Percentiles rank a stretch among this genome's conserved stretches.
These are phyloP conservation scores for Barbatosphaeria neglecta DNA, from an alignment of 495 filamentous ascomycete species.

Conservation along the genomic window DNA sequence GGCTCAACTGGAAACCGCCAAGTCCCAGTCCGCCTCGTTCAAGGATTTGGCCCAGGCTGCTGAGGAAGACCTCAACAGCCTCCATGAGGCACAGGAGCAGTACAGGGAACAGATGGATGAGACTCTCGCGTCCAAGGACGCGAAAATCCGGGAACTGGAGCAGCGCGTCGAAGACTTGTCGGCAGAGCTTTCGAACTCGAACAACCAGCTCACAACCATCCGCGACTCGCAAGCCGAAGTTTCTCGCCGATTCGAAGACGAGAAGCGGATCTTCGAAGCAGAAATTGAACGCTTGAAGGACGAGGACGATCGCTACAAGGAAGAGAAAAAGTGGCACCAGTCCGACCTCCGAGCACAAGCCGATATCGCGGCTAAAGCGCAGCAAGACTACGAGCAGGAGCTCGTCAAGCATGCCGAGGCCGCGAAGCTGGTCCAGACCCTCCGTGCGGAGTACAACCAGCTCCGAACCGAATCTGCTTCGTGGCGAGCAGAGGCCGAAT, in stretches of 20 bases:
- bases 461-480: conserved; percentile 64
- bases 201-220: conserved; percentile 63
- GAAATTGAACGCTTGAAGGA: conserved; percentile 78
- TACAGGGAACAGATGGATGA: conserved; percentile 76
- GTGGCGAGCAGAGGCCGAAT: conserved; percentile 66
- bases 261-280: conserved; percentile 58
- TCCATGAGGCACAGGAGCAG: conserved; percentile 72
- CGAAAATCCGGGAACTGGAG: conserved; percentile 64
- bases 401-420: conserved; percentile 91
- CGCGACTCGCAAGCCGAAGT: conserved; percentile 68
- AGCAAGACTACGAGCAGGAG: conserved; percentile 90
- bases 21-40: conserved; percentile 73
- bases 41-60: conserved; percentile 74
- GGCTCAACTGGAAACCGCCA: conserved; percentile 65
- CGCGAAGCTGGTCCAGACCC: conserved; percentile 63
- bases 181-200: conserved; percentile 65
- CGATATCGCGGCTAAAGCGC: conserved; percentile 81
- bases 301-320: conserved; percentile 67
- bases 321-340: conserved; percentile 68
- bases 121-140: conserved; percentile 59
- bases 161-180: conserved; percentile 72
- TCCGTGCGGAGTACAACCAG: conserved; percentile 70
- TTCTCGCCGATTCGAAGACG: conserved; percentile 61
- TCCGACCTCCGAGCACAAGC: conserved; percentile 88
- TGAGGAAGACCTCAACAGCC: conserved; percentile 76